These are phyloP conservation scores for Fragaria ananassa DNA, from an alignment of 306 rosid species.

Conservation along the genomic window DNA sequence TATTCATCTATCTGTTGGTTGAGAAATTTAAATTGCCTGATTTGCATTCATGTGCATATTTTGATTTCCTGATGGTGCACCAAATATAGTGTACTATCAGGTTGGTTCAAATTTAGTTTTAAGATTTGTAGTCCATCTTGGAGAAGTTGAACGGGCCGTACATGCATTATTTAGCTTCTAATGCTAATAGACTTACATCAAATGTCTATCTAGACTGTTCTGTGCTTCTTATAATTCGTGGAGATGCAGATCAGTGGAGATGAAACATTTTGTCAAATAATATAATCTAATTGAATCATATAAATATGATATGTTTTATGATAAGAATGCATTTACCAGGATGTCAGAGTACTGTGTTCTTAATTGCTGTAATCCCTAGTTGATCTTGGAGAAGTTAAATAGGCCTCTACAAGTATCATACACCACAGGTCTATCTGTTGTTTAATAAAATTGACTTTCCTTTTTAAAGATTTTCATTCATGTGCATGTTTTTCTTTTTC, in stretches of 20 bases:
- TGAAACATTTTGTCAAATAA: slow-evolving; percentile 23
- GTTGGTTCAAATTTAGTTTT: background rate
- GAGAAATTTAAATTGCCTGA: background rate
- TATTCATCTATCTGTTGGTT: background rate
- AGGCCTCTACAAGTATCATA: background rate
- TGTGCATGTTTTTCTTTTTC: no score
- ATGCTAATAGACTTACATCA: slow-evolving; percentile 40
- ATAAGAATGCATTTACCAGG: background rate
- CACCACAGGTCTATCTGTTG: background rate
- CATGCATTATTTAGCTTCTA: slow-evolving; percentile 25
- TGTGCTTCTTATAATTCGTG: slow-evolving; percentile 30
- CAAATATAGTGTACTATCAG: background rate
- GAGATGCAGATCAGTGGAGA: slow-evolving; percentile 48
- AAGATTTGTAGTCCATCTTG: slow-evolving; percentile 25
- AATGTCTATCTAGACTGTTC: slow-evolving; percentile 48
- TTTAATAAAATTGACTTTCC: no score
- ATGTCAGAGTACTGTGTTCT: background rate
- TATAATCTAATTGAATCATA: background rate
- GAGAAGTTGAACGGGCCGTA: slow-evolving; percentile 33
- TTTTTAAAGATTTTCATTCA: no score
- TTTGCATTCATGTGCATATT: background rate
- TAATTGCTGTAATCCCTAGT: background rate
- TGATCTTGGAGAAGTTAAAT: no score
- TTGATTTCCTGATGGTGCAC: background rate
- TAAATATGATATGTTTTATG: background rate